Percentiles rank a stretch among this genome's conserved stretches.
Conservation (phyloP, 2,329 filamentous ascomycete species). For the Lomentospora prolificans region DNA sequence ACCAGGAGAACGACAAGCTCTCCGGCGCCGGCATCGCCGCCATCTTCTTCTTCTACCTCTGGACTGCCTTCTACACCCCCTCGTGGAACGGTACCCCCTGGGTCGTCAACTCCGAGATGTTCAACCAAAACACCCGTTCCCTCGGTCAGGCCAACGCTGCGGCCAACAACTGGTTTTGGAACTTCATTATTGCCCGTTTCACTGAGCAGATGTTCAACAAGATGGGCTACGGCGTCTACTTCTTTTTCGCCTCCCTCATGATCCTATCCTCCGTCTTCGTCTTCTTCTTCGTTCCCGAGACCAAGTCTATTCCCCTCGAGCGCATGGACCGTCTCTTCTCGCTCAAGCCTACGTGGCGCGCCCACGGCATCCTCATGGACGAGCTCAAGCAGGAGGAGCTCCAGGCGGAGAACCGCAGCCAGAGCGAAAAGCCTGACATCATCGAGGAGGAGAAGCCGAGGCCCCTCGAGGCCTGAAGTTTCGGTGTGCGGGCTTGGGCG, state of each 20-base stretch:
- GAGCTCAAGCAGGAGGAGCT: conserved; percentile 21
- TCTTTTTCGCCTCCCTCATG: conserved; percentile 7
- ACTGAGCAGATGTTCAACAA: conserved; percentile 40
- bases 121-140: conserved; percentile 19
- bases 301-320: conserved; percentile 4
- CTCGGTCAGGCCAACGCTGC: conserved; percentile 49
- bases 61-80: conserved; percentile 59
- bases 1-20: conserved; percentile 20
- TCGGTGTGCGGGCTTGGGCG: too few species aligned
- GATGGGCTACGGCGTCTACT: conserved; percentile 4
- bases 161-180: conserved; percentile 64
- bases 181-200: conserved; percentile 27
- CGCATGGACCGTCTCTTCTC: conserved; percentile 5
- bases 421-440: conserved; percentile 3
- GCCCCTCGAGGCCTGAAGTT: too few species aligned
- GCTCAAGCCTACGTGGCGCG: conserved; percentile 31
- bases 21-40: conserved; percentile 52
- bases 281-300: conserved; percentile 6
- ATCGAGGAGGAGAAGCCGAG: conserved; percentile 15
- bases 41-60: conserved; percentile 57
- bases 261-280: conserved; percentile 5
- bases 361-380: conserved; percentile 33
- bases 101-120: conserved; percentile 17
- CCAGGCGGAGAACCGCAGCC: conserved; percentile 21
- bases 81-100: conserved; percentile 47